Percentiles rank a stretch among this genome's conserved stretches.
These are phyloP conservation scores for Solanum bulbocastanum DNA, from an alignment of 257 asterid genomes.

Conservation along the genomic window DNA sequence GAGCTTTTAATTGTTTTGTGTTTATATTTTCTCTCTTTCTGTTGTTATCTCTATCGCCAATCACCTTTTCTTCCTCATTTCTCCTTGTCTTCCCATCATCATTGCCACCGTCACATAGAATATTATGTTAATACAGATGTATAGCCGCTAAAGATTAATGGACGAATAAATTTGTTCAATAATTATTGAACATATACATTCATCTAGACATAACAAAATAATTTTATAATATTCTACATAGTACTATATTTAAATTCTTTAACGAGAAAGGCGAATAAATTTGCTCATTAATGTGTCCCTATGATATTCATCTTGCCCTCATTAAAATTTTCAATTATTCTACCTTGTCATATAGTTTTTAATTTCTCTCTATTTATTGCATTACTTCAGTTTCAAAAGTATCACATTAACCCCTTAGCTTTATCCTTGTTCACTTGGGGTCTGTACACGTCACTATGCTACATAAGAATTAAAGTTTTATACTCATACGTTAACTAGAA, in stretches of 20 bases:
- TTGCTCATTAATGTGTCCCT: not conserved
- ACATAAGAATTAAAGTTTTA: not conserved
- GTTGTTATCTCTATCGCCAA: too few relatives aligned
- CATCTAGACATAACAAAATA: not conserved
- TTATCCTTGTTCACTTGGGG: not conserved
- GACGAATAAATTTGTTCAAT: too few relatives aligned
- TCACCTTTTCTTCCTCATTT: too few relatives aligned
- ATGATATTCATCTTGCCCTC: not conserved
- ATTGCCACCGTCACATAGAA: too few relatives aligned
- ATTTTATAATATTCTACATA: not conserved
- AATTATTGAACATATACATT: not conserved
- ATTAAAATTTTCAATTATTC: not conserved
- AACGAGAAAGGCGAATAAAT: not conserved
- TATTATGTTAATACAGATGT: too few relatives aligned
- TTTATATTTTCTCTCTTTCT: too few relatives aligned
- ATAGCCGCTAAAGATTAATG: too few relatives aligned
- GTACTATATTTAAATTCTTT: not conserved
- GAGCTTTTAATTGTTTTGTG: too few relatives aligned
- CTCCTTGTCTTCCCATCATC: too few relatives aligned
- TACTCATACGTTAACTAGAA: not conserved
- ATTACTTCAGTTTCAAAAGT: not conserved
- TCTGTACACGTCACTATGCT: not conserved
- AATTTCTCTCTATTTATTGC: not conserved
- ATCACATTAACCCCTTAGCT: not conserved
- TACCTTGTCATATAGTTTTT: not conserved